Conservation (phyloP, 768 basidiomycete genomes). For the Termitomyces sp. region DNA sequence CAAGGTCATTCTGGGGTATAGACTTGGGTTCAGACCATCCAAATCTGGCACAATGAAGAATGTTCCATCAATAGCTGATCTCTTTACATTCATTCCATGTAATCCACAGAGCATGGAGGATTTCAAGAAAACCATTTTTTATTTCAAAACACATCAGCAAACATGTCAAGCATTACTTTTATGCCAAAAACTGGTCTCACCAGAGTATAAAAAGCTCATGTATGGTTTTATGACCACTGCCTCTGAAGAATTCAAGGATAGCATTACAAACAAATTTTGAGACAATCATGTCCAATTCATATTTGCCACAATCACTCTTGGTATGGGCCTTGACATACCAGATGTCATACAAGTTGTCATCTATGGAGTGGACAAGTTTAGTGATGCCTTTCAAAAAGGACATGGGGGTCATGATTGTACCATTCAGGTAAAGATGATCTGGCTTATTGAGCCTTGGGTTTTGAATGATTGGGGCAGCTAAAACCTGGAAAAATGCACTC, state of each 20-base stretch:
- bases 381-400: conserved; percentile 8
- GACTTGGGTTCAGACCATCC: conserved; percentile 9
- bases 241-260: conserved; percentile 10
- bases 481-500: conserved; percentile 1
- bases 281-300: background rate
- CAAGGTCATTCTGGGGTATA: conserved; percentile 7
- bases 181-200: background rate
- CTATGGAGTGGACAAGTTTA: conserved; percentile 4
- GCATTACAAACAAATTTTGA: background rate
- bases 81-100: conserved; percentile 4
- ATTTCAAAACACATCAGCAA: conserved; percentile 3
- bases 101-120: background rate
- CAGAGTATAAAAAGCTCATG: background rate
- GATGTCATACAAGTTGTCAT: conserved; percentile 7
- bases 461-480: too few relatives aligned
- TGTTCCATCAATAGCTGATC: conserved; percentile 5
- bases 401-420: background rate
- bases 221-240: conserved; percentile 5
- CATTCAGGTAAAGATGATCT: conserved; percentile 6
- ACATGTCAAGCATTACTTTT: too few relatives aligned
- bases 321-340: conserved; percentile 11
- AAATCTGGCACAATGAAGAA: conserved; percentile 7
- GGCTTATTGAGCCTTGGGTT: conserved; percentile 14
- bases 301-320: conserved; percentile 8
- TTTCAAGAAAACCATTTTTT: conserved; percentile 2